These are phyloP conservation scores for Ceratobasidium papillatum DNA, from an alignment of 1,284 basidiomycete genomes.

Conservation along the genomic window DNA sequence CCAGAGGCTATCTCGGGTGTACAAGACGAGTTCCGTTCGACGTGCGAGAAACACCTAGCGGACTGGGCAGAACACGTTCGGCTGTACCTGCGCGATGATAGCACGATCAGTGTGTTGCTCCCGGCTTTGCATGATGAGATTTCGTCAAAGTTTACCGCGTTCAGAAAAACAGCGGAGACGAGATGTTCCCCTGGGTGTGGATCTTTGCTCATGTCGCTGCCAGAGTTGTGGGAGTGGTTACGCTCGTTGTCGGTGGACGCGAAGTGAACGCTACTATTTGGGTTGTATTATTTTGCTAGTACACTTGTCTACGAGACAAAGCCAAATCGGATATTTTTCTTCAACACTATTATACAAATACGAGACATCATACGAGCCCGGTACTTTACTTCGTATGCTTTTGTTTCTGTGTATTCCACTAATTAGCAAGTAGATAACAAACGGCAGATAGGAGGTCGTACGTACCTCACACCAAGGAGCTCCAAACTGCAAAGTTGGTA, in stretches of 20 bases:
- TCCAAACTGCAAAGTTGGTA: slow-evolving; percentile 27
- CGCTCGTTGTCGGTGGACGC: slow-evolving; percentile 16
- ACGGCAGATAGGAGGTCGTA: neutral
- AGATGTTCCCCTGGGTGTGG: slow-evolving; percentile 38
- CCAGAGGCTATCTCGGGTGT: slow-evolving; percentile 61
- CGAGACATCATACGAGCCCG: neutral
- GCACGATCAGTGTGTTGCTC: slow-evolving; percentile 78
- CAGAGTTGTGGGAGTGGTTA: slow-evolving; percentile 38
- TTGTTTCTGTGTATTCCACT: neutral
- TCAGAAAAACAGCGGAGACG: slow-evolving; percentile 34
- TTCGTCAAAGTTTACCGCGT: slow-evolving; percentile 44
- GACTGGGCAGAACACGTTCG: slow-evolving; percentile 63
- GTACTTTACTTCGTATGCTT: neutral
- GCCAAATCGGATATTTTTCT: too few species aligned
- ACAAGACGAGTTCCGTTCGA: slow-evolving; percentile 62
- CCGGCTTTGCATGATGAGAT: slow-evolving; percentile 80
- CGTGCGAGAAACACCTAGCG: slow-evolving; percentile 66
- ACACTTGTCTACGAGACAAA: too few species aligned
- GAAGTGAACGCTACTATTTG: too few species aligned
- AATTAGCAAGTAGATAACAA: neutral
- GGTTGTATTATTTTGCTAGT: too few species aligned
- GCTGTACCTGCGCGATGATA: slow-evolving; percentile 77
- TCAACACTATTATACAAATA: neutral
- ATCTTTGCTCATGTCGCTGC: slow-evolving; percentile 17
- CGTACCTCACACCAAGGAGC: slow-evolving; percentile 26